Base-by-base conservation (phyloP, 1,284 basidiomycete genomes). In the Malassezia furfur region DNA sequence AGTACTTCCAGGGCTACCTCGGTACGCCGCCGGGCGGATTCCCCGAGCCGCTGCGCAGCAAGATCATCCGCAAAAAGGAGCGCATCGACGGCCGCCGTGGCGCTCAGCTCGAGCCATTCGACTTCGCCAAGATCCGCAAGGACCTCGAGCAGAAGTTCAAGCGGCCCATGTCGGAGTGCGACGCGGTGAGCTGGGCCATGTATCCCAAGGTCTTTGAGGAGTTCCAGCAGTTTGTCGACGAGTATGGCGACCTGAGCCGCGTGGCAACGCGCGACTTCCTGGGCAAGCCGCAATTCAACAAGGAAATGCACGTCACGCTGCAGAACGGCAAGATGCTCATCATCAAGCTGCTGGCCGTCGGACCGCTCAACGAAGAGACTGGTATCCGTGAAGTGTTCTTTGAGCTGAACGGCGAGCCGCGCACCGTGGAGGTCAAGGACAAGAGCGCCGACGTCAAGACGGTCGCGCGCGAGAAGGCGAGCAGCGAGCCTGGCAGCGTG, bases 371-470 rank as follows among this genome's bases (percentile, higher is more conserved):
- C 62, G 84, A 88, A 75, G 85, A 86, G 52, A 87, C 84, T 67
- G 90, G 91, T 47, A 87, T 88, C 68, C 85, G 94, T 69, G 93
- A 96, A 75, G 89, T 94, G 65, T 96, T 90, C 88, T 96, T 96
- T 75, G 94, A 98, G 80, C 62, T 77, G 54, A 75, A 74, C 59
- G 65, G 64, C 50, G 68, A 70, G 57, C 68, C 70, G 14, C 66
- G 71, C 54, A 61, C 61, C 15, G 63, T 72, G 52, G 61, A 88
- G 58, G 87, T 98, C 56, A 87, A 93, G 72, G 94, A 98, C 80
- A 88, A 87, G 76, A 89, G 87, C 75, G 94, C 91, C 39, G 91
- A 93, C 15, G 88, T 96, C 63, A 91, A 74, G 77, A 88, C 87
- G 38, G 82, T 94, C 57, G 85, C 86, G 60, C 84, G 94, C 70